Evolutionary conservation across 441 rosid genomes (phyloP).

Genomic region (Croton laevigatus): DNA sequence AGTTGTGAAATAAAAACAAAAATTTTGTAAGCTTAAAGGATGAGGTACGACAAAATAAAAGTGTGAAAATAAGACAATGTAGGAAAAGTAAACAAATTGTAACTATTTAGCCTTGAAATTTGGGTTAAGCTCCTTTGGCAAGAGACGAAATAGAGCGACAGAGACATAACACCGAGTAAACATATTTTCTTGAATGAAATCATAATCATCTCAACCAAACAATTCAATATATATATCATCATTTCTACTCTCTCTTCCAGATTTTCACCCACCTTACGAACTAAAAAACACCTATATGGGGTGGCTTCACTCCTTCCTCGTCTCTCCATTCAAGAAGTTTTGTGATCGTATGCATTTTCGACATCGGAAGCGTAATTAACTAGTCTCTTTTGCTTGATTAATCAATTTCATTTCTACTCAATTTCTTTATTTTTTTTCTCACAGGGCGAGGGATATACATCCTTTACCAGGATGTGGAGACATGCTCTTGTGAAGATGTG

Average conservation of each 20-base stretch:
- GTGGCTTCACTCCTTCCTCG: slow-evolving; percentile 60
- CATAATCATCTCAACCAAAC: no score
- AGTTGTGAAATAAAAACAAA: neutral
- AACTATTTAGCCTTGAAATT: neutral
- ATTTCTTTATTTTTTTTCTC: neutral
- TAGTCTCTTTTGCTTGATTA: neutral
- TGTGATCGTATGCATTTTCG: slow-evolving; percentile 62
- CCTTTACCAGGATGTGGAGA: slow-evolving; percentile 78
- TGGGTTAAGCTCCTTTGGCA: slow-evolving; percentile 20
- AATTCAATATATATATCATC: neutral
- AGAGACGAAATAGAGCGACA: slow-evolving; percentile 16
- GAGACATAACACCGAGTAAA: slow-evolving; percentile 29
- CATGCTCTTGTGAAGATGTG: slow-evolving; percentile 87
- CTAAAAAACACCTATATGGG: slow-evolving; percentile 41
- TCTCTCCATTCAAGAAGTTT: slow-evolving; percentile 82
- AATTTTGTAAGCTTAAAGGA: neutral
- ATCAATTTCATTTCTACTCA: neutral
- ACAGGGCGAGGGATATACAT: slow-evolving; percentile 82
- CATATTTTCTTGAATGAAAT: slow-evolving; percentile 12
- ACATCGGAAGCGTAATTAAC: slow-evolving; percentile 54
- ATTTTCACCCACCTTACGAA: slow-evolving; percentile 26
- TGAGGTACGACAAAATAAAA: neutral
- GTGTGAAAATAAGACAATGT: slow-evolving; percentile 11
- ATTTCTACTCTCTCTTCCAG: slow-evolving; percentile 28
- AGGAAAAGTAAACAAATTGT: neutral